phyloP scores from a whole-genome alignment of 495 filamentous ascomycete species.

The Trichoderma virens region DNA sequence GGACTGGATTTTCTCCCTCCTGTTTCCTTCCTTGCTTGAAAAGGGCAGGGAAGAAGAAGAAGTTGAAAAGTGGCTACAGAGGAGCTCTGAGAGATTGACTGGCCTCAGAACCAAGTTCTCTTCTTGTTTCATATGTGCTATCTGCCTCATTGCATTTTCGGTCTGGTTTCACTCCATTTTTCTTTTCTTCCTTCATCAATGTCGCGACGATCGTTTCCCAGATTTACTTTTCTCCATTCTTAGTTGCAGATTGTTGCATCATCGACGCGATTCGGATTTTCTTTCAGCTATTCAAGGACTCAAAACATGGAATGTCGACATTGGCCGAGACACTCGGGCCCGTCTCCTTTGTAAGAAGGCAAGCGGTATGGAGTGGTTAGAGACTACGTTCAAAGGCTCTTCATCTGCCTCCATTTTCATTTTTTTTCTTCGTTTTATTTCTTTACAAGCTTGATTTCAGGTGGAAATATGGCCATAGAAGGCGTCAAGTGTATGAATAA shows the following conservation, averaged over 20 bases:
- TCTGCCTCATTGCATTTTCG: neutral
- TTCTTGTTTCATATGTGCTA: constrained; percentile 1
- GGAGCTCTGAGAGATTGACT: neutral
- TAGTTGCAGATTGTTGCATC: neutral
- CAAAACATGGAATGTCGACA: neutral
- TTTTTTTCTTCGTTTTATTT: neutral
- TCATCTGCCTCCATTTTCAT: neutral
- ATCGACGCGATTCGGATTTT: neutral
- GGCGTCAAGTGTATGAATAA: neutral
- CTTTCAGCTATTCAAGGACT: neutral
- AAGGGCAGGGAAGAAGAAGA: neutral
- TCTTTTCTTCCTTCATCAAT: neutral
- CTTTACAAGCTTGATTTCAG: neutral
- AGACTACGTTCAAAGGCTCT: neutral
- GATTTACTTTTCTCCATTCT: neutral
- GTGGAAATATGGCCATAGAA: neutral
- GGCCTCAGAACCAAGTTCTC: neutral
- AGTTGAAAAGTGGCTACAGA: neutral
- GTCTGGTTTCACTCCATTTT: neutral
- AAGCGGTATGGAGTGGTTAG: neutral
- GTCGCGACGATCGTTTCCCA: neutral
- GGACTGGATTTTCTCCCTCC: neutral
- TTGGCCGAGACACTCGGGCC: neutral
- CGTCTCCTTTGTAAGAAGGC: neutral
- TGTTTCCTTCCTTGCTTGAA: neutral